phyloP scores from a whole-genome alignment of 148 eudicot genomes.

The Rhododendron vialii region DNA sequence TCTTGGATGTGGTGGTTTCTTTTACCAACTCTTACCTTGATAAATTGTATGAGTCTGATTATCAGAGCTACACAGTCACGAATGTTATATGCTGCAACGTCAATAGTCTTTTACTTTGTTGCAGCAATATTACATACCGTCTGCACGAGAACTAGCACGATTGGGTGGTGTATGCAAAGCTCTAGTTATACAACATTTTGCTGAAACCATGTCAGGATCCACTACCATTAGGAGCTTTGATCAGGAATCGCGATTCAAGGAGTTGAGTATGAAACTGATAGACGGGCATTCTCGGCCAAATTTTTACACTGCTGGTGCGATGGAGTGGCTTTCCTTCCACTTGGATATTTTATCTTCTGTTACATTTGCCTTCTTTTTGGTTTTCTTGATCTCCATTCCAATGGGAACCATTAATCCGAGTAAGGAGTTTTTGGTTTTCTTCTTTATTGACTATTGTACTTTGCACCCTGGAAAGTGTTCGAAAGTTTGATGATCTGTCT shows the following conservation, averaged over 20 bases:
- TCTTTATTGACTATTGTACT: not conserved
- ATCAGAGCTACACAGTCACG: not conserved
- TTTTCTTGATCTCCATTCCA: constrained; percentile 51
- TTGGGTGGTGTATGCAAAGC: constrained; percentile 51
- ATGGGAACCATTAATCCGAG: constrained; percentile 43
- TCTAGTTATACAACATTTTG: constrained; percentile 56
- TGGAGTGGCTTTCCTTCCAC: constrained; percentile 57
- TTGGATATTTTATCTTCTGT: constrained; percentile 46
- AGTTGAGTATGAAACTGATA: constrained; percentile 26
- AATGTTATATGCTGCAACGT: not conserved
- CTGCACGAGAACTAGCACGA: constrained; percentile 60
- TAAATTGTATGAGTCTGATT: not conserved
- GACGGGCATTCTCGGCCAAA: constrained; percentile 38
- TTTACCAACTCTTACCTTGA: not conserved
- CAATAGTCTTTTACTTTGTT: not conserved
- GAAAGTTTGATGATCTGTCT: not conserved
- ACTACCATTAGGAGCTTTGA: constrained; percentile 55
- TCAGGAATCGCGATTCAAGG: constrained; percentile 42
- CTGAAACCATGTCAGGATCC: constrained; percentile 59
- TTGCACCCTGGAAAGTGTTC: not conserved
- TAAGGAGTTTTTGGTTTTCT: constrained; percentile 2
- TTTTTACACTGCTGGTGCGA: constrained; percentile 37
- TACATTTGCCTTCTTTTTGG: constrained; percentile 45
- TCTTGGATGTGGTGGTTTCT: not conserved
- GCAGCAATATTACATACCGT: constrained; percentile 56